phyloP scores from a whole-genome alignment of 73 alveolate species.

The Diophrys appendiculata region DNA sequence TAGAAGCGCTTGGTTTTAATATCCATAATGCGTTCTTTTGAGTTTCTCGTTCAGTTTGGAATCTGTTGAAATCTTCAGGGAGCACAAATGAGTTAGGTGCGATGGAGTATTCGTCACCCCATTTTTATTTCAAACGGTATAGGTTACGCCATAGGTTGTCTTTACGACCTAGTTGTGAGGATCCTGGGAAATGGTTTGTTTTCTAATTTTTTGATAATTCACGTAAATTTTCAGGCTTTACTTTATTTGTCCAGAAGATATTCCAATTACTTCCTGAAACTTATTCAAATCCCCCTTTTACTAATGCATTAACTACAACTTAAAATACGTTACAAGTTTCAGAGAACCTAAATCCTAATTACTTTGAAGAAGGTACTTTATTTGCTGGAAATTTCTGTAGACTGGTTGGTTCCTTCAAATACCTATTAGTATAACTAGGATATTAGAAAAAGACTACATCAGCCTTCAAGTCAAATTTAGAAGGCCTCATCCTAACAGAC shows the following conservation, averaged over 20 bases:
- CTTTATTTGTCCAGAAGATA: conserved; percentile 69
- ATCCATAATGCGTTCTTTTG: conserved; percentile 84
- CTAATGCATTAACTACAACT: conserved; percentile 57
- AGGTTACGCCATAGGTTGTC: conserved; percentile 78
- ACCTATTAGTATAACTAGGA: too few relatives aligned
- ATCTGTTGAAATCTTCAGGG: conserved; percentile 88
- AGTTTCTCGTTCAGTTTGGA: conserved; percentile 70
- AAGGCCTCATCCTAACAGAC: too few relatives aligned
- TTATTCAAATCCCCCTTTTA: conserved; percentile 71
- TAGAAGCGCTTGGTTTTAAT: conserved; percentile 91
- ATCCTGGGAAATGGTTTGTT: conserved; percentile 85
- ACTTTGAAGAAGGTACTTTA: background rate
- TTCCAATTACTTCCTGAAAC: conserved; percentile 37
- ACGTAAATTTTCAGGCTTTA: conserved; percentile 67
- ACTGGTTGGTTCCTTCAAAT: too few relatives aligned
- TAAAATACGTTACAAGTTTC: background rate
- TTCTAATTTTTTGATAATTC: conserved; percentile 64
- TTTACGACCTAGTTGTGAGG: conserved; percentile 77
- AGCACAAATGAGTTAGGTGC: conserved; percentile 84
- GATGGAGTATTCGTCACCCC: conserved; percentile 78
- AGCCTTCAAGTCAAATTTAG: too few relatives aligned
- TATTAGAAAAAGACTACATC: too few relatives aligned
- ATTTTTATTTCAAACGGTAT: conserved; percentile 49
- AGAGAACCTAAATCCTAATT: background rate
- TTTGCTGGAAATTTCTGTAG: too few relatives aligned